These are phyloP conservation scores for Biscogniauxia mediterranea DNA, from an alignment of 2,329 filamentous ascomycete genomes.

Conservation along the genomic window DNA sequence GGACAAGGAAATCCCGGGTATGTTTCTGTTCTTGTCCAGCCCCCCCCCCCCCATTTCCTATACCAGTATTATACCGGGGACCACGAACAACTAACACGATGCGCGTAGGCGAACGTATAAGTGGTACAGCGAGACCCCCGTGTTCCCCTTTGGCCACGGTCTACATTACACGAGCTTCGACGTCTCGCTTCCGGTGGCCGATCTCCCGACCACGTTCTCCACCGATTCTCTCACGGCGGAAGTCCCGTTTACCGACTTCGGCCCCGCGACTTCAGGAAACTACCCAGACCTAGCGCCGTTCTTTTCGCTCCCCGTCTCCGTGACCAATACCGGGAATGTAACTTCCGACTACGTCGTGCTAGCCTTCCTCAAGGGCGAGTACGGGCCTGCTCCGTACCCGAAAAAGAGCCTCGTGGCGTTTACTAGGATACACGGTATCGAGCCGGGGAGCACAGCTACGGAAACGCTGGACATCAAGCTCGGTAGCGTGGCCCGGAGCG, in stretches of 20 bases:
- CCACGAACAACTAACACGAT: neutral
- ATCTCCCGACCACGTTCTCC: conserved; percentile 26
- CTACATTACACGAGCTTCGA: conserved; percentile 58
- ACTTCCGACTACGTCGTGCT: conserved; percentile 54
- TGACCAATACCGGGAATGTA: conserved; percentile 47
- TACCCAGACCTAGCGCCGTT: conserved; percentile 45
- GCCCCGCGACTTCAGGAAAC: conserved; percentile 31
- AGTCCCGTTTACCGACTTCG: conserved; percentile 13
- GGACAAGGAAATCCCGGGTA: conserved; percentile 44
- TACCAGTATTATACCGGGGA: neutral
- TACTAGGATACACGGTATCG: conserved; percentile 40
- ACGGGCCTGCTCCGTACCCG: conserved; percentile 49
- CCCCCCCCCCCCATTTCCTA: neutral
- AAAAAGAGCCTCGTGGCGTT: conserved; percentile 53
- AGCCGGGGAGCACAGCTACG: conserved; percentile 30
- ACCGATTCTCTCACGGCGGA: conserved; percentile 17
- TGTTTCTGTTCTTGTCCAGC: conserved; percentile 5
- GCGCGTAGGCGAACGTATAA: conserved; percentile 48
- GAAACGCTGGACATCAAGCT: conserved; percentile 43
- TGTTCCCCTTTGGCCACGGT: conserved; percentile 54
- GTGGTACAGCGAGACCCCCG: conserved; percentile 52
- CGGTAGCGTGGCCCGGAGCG: conserved; percentile 48
- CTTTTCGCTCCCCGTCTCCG: conserved; percentile 38
- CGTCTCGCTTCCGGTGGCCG: conserved; percentile 17
- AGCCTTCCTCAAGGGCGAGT: conserved; percentile 45